Base-by-base conservation (phyloP, 306 rosid genomes). In the Lathyrus sativus region DNA sequence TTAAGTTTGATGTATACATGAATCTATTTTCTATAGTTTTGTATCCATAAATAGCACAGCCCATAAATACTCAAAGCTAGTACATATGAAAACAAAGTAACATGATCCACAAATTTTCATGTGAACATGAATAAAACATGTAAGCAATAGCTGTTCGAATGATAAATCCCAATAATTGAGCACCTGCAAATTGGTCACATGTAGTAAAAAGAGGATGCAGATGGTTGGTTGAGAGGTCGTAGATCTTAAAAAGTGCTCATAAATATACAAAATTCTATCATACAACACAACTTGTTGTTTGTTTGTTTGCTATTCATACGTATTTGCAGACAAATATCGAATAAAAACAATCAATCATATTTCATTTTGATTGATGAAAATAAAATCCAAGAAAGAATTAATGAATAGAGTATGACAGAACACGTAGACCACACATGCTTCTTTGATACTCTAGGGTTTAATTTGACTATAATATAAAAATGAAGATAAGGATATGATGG, bases 201-300 rank as follows among this genome's bases (percentile, higher is more conserved):
- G 71, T 15, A 66, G 68, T 75, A 82, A 73, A 79, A 73, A 81
- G 62, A 77, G 71, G 85, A 70, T 70, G 73, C 22, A 24, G 68
- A 46, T 35, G 14, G 81, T 78, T 76, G 17, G 91, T 81, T 89
- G 89, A 84, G 73, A 73, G 56, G 88, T 92, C 96, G 60, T 76
- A 50, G 80, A 35, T 58, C 62, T 72, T 51, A 84, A 87, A 91
- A 84, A 61, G 88, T 60, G 81, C 70, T 44, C 68, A 70, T 82
- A 70, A 85, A 80, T 81, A 65, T 78, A 41, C 60, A 44, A 44
- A 44, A 4, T 44, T 44, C 49, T 44, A 44, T 4, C 5, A 43
- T 43, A 43, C 11, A 42, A 11, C 3, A 50, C 12, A 50, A 50
- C 28, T 50, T 50, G 29, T 46, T 46, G 22, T 50, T 50, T 50